phyloP scores from a whole-genome alignment of 768 basidiomycete genomes.

The Trametes cinnabarina region DNA sequence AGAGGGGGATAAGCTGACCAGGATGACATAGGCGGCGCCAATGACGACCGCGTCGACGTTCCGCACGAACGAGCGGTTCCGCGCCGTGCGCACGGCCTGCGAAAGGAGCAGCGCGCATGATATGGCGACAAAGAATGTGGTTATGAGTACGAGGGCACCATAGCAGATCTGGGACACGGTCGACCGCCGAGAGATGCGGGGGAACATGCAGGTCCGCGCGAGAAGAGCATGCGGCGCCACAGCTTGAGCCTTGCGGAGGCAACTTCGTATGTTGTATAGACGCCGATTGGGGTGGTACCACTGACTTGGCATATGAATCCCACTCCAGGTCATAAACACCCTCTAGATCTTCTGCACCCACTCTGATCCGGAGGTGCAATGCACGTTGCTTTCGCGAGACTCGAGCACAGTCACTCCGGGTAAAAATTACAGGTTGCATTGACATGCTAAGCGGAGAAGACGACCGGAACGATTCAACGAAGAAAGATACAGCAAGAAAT shows the following conservation, averaged over 20 bases:
- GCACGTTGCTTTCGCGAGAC: no score
- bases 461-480: not conserved
- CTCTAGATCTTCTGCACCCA: no score
- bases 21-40: constrained; percentile 64
- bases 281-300: no score
- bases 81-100: constrained; percentile 69
- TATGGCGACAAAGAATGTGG: constrained; percentile 47
- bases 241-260: not conserved
- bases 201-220: constrained; percentile 21
- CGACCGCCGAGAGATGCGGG: constrained; percentile 38
- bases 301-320: no score
- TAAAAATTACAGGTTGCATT: constrained; percentile 11
- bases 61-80: constrained; percentile 48
- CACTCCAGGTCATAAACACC: no score
- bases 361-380: no score
- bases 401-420: no score
- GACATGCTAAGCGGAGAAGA: no score
- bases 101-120: constrained; percentile 66
- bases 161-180: constrained; percentile 58
- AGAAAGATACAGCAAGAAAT: constrained; percentile 17
- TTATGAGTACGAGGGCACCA: constrained; percentile 33
- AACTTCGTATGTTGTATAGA: no score
- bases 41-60: constrained; percentile 72
- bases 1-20: constrained; percentile 44
- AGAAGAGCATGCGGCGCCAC: not conserved